These are phyloP conservation scores for Aspergillus sp. DNA, from an alignment of 2,329 filamentous ascomycete genomes.

Conservation along the genomic window DNA sequence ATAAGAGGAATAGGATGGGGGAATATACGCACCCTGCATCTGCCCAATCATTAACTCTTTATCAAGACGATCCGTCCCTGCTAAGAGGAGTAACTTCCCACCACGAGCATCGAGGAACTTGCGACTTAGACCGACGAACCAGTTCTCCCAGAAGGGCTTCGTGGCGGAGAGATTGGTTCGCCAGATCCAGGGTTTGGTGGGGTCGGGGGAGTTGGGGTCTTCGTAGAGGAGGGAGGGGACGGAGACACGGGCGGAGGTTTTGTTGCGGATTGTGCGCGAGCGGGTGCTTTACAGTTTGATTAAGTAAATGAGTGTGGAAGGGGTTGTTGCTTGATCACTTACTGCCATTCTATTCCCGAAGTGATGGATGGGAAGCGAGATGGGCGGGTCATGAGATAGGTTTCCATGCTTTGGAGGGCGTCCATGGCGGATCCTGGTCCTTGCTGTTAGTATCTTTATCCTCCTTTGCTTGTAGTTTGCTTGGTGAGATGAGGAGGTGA, in stretches of 20 bases:
- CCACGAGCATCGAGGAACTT: constrained; percentile 83
- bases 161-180: constrained; percentile 80
- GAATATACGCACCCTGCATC: constrained; percentile 73
- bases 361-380: constrained; percentile 73
- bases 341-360: constrained; percentile 90
- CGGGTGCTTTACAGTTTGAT: constrained; percentile 55
- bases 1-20: not conserved
- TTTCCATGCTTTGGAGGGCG: constrained; percentile 90
- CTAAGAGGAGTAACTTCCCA: constrained; percentile 81
- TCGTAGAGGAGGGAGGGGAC: constrained; percentile 75
- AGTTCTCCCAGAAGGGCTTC: constrained; percentile 89
- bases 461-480: not conserved
- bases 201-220: constrained; percentile 37
- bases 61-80: constrained; percentile 86
- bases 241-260: constrained; percentile 78
- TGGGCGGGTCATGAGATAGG: constrained; percentile 81
- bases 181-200: constrained; percentile 71
- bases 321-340: constrained; percentile 12
- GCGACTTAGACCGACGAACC: constrained; percentile 84
- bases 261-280: constrained; percentile 82
- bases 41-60: constrained; percentile 93
- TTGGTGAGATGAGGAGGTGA: not conserved
- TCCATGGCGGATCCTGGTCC: constrained; percentile 79
- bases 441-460: not conserved
- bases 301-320: not conserved